Percentiles rank a stretch among this genome's conserved stretches.
Evolutionary conservation across 768 basidiomycete species (phyloP).

Genomic region (Auricularia cornea): DNA sequence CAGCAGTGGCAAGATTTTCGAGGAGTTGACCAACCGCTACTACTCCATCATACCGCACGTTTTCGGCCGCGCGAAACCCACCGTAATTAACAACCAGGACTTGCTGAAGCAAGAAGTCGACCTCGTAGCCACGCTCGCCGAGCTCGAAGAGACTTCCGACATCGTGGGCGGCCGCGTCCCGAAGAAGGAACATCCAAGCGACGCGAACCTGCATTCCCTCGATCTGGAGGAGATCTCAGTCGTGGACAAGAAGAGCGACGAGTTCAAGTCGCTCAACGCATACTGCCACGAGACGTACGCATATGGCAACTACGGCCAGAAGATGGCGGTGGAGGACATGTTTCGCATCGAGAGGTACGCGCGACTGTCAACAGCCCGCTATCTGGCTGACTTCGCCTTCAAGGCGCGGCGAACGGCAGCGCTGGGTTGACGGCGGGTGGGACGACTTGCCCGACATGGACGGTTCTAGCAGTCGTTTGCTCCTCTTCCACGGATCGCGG

Average conservation of each 20-base stretch:
- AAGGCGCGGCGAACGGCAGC: conserved; percentile 29
- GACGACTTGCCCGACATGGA: conserved; percentile 38
- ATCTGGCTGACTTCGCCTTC: too few relatives aligned
- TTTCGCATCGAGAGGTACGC: conserved; percentile 47
- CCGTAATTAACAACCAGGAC: conserved; percentile 30
- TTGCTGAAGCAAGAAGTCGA: conserved; percentile 49
- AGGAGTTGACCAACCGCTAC: not conserved
- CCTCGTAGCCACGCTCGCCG: conserved; percentile 55
- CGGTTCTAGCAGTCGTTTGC: conserved; percentile 21
- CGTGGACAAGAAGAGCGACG: conserved; percentile 29
- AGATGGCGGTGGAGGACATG: conserved; percentile 36
- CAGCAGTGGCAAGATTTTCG: not conserved
- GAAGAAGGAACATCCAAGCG: conserved; percentile 33
- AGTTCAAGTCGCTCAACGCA: conserved; percentile 38
- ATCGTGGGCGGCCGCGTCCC: not conserved
- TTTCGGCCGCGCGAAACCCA: conserved; percentile 44
- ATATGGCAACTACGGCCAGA: conserved; percentile 31
- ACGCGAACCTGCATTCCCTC: conserved; percentile 46
- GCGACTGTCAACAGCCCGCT: not conserved
- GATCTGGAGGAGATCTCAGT: conserved; percentile 45
- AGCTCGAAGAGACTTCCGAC: conserved; percentile 31
- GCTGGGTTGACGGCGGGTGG: conserved; percentile 40
- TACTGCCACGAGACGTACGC: conserved; percentile 52
- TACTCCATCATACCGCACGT: conserved; percentile 51
- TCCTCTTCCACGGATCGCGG: conserved; percentile 58